These are phyloP conservation scores for Calonectria henricotiae DNA, from an alignment of 2,329 filamentous ascomycete genomes.

Conservation along the genomic window DNA sequence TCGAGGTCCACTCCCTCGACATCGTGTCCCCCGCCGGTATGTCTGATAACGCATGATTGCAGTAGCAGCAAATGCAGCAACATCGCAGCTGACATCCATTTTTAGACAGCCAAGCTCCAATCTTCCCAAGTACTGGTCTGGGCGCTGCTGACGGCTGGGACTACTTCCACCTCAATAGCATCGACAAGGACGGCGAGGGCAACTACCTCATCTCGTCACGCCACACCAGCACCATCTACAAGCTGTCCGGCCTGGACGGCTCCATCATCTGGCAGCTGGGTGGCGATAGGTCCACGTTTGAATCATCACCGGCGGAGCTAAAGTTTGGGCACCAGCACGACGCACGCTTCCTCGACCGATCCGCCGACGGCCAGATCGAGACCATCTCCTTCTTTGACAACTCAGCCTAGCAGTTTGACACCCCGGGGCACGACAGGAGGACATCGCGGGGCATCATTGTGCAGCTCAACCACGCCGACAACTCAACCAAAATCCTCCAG, in stretches of 20 bases:
- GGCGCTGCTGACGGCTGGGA: conserved; percentile 45
- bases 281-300: conserved; percentile 60
- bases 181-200: conserved; percentile 58
- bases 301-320: conserved; percentile 54
- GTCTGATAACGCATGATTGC: not conserved
- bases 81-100: conserved; percentile 5
- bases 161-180: conserved; percentile 56
- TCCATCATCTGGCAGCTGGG: conserved; percentile 70
- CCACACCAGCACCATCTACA: conserved; percentile 45
- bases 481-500: conserved; percentile 63
- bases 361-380: conserved; percentile 60
- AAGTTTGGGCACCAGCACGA: conserved; percentile 70
- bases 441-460: conserved; percentile 63
- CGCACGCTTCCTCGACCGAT: conserved; percentile 61
- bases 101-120: conserved; percentile 33
- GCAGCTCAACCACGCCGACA: conserved; percentile 62
- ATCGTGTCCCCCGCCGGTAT: conserved; percentile 37
- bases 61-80: not conserved
- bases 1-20: conserved; percentile 37
- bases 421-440: not conserved
- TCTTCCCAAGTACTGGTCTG: conserved; percentile 26
- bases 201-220: conserved; percentile 53
- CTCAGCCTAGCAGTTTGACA: conserved; percentile 46
- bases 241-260: conserved; percentile 62
- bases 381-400: conserved; percentile 72